A percentile compares a stretch with the other conserved stretches of the same genome.
Conservation (phyloP, 345 rosid species). For the Linum tenue region DNA sequence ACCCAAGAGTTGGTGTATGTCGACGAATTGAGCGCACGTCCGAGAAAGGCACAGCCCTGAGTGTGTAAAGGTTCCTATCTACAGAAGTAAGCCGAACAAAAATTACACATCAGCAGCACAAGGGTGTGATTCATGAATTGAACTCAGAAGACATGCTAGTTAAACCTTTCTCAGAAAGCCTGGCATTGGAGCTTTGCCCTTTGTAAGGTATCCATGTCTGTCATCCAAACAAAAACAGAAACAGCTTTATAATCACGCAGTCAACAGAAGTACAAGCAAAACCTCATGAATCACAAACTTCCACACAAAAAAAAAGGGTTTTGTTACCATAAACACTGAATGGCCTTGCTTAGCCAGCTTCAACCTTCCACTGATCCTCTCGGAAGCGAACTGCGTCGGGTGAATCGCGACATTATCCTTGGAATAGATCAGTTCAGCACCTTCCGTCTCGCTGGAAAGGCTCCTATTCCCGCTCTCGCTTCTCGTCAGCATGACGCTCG, state of each 20-base stretch:
- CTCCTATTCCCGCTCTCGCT: slow-evolving; percentile 54
- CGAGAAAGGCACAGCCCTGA: slow-evolving; percentile 61
- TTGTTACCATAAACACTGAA: slow-evolving; percentile 57
- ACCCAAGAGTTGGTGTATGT: slow-evolving; percentile 86
- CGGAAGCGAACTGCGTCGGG: slow-evolving; percentile 80
- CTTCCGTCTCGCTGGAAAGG: slow-evolving; percentile 51
- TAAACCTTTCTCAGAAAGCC: slow-evolving; percentile 76
- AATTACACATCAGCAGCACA: slow-evolving; percentile 5
- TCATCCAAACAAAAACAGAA: slow-evolving; percentile 8
- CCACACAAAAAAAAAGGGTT: not conserved
- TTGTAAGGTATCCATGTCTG: slow-evolving; percentile 94
- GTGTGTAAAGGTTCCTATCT: slow-evolving; percentile 87
- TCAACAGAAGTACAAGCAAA: not conserved
- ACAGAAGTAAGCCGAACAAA: slow-evolving; percentile 20
- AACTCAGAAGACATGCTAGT: not conserved
- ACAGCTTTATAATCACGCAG: not conserved
- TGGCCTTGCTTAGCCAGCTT: slow-evolving; percentile 76
- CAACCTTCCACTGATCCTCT: slow-evolving; percentile 85
- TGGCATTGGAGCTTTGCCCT: slow-evolving; percentile 58
- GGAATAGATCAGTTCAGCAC: slow-evolving; percentile 56
- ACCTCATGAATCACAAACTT: not conserved
- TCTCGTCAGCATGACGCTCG: slow-evolving; percentile 44
- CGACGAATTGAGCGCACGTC: slow-evolving; percentile 79
- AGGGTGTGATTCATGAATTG: not conserved
- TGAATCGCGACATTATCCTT: slow-evolving; percentile 88